phyloP scores from a whole-genome alignment of 768 basidiomycete species.

The Lactifluus hygrophoroides region DNA sequence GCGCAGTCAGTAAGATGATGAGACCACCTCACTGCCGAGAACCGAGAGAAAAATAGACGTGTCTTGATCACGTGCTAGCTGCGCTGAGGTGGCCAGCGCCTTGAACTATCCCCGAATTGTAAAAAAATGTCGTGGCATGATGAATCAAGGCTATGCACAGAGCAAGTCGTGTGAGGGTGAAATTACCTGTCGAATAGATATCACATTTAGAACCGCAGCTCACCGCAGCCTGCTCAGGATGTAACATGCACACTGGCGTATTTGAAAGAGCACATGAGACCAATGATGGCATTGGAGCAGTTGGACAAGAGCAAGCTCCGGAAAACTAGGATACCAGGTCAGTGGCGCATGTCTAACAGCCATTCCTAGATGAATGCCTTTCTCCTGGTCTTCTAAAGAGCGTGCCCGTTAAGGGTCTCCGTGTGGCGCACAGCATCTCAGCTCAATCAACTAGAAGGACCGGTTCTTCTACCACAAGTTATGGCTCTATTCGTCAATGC shows the following conservation, averaged over 20 bases:
- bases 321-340: not conserved
- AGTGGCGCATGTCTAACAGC: not conserved
- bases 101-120: not conserved
- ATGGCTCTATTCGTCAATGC: conserved; percentile 3
- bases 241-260: not conserved
- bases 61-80: conserved; percentile 10
- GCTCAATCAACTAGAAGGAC: not conserved
- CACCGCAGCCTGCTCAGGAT: not conserved
- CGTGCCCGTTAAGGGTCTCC: not conserved
- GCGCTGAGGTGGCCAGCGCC: not conserved
- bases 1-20: conserved; percentile 7
- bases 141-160: not conserved
- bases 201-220: conserved; percentile 6
- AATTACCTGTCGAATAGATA: not conserved
- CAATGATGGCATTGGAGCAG: not conserved
- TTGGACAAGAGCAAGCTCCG: not conserved
- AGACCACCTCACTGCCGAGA: not conserved
- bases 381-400: not conserved
- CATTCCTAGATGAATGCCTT: not conserved
- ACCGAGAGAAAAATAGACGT: not conserved
- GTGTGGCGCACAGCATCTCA: not conserved
- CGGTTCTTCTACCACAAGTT: not conserved
- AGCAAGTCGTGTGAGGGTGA: not conserved
- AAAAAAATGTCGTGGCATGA: not conserved
- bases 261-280: not conserved